Base-by-base conservation (phyloP, 768 basidiomycete genomes). In the Rhodotorula diobovata region DNA sequence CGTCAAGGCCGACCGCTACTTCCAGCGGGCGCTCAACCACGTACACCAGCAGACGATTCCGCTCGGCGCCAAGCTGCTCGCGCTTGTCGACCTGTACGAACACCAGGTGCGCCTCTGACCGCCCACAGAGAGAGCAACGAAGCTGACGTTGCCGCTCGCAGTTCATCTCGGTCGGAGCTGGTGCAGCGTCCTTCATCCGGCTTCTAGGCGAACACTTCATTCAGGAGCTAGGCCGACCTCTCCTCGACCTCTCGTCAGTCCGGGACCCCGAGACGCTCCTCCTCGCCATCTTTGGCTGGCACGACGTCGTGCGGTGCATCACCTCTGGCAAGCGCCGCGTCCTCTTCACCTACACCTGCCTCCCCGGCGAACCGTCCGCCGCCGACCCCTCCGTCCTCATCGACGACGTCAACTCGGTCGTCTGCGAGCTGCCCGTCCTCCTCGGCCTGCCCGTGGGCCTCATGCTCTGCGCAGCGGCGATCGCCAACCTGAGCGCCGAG, bases 61-160 rank as follows among this genome's bases (percentile, higher is more conserved):
- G 23, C 65, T 73, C 34, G 64, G 66, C 12, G 67, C 72, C 35
- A 68, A 73, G n/a, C 30, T 73, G 3, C 61, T 68, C 18, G 63
- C 66, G 0, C 34, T 53, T 9, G 35, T 67, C 5, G 71, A 72
- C n/a, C 48, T 72, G 53, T 51, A 61, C 34, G 56, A 57, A 8
- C 64, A 63, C 16, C 70, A 72, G 43, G 70, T 71, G 2, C 30
- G 70, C n/a, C 21, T 18, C 16, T 21, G 8, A 9, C 4, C 16
- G 45, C 45, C 20, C 45, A 18, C 39, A n/a, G n/a, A n/a, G n/a
- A n/a, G n/a, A n/a, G n/a, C n/a, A n/a, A n/a, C n/a, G 16, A 41
- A 41, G 45, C 45, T 46, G 20, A 16, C 45, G 45, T 8, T 2
- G n/a, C n/a, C 28, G 10, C 23, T 41, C 23, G 8, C 30, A n/a